Evolutionary conservation across 164 flowering plant species (phyloP).

Genomic region (Annona squamosa): DNA sequence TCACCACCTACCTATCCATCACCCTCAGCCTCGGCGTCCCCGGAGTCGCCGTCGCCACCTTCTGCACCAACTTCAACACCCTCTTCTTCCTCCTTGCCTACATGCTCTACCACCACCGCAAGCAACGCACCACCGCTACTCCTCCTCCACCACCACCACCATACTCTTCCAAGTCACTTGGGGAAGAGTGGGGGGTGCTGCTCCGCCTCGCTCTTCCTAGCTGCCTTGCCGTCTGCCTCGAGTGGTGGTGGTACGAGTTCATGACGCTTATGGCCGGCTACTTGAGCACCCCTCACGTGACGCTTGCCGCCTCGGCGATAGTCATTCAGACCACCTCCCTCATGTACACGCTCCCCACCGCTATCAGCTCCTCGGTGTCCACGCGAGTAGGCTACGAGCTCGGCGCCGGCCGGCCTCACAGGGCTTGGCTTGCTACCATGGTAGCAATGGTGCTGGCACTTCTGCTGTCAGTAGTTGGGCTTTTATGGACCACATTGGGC

Average conservation of each 20-base stretch:
- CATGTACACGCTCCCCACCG: slow-evolving; percentile 72
- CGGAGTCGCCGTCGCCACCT: slow-evolving; percentile 62
- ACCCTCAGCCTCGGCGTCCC: slow-evolving; percentile 49
- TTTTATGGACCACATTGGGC: slow-evolving; percentile 53
- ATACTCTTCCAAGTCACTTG: slow-evolving; percentile 3
- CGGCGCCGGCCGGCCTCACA: slow-evolving; percentile 59
- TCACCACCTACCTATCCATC: slow-evolving; percentile 49
- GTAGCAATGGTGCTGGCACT: slow-evolving; percentile 43
- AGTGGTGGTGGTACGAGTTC: slow-evolving; percentile 99
- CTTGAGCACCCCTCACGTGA: slow-evolving; percentile 43
- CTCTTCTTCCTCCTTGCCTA: slow-evolving; percentile 45
- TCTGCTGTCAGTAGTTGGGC: slow-evolving; percentile 37
- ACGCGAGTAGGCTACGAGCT: slow-evolving; percentile 83
- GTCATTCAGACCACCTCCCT: slow-evolving; percentile 93
- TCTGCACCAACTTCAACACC: slow-evolving; percentile 51
- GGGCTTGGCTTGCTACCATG: slow-evolving; percentile 50
- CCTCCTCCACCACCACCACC: slow-evolving; percentile 3
- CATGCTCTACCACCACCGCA: slow-evolving; percentile 21
- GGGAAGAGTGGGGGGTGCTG: slow-evolving; percentile 54
- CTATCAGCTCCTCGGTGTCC: slow-evolving; percentile 64
- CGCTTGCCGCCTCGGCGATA: slow-evolving; percentile 71
- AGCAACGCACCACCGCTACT: slow-evolving; percentile 12
- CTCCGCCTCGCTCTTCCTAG: slow-evolving; percentile 57
- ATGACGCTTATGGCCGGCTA: slow-evolving; percentile 84
- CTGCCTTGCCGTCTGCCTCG: slow-evolving; percentile 76